Evolutionary conservation across 2,329 filamentous ascomycete genomes (phyloP).

Genomic region (Penicillium olsonii): DNA sequence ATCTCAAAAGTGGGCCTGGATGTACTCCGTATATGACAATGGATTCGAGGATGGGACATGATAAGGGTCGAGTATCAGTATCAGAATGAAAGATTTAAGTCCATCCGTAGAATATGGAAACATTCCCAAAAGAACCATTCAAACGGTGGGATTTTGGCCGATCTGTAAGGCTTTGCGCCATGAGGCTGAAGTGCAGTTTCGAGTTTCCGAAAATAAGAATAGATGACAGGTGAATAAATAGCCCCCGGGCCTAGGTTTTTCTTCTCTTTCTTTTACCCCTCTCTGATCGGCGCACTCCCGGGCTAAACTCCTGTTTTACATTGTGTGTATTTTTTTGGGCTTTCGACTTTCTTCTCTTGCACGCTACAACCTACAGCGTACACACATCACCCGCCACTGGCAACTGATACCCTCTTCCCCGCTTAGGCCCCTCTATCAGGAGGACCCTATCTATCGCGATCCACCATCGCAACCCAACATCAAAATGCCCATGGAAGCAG

Average conservation of each 20-base stretch:
- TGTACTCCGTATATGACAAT: neutral
- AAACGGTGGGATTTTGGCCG: neutral
- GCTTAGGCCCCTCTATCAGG: conserved; percentile 8
- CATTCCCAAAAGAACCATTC: neutral
- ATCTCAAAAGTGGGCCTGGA: conserved; percentile 8
- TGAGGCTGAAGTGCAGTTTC: conserved; percentile 12
- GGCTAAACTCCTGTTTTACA: neutral
- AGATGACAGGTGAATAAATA: conserved; percentile 12
- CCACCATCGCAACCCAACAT: neutral
- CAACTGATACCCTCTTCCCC: conserved; percentile 17
- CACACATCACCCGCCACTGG: conserved; percentile 24
- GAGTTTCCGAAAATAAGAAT: neutral
- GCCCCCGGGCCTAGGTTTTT: neutral
- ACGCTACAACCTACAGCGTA: too few relatives aligned
- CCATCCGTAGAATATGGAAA: neutral
- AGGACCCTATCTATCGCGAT: neutral
- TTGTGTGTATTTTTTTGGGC: neutral
- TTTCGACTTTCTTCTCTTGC: conserved; percentile 7
- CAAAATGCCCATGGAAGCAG: conserved; percentile 20
- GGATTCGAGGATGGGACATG: too few relatives aligned
- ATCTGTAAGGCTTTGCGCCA: neutral
- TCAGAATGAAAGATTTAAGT: too few relatives aligned
- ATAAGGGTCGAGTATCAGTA: too few relatives aligned
- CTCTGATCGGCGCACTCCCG: neutral
- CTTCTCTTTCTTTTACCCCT: neutral